Conservation (phyloP, 2,329 filamentous ascomycete species). For the Pseudogymnoascus sp. region DNA sequence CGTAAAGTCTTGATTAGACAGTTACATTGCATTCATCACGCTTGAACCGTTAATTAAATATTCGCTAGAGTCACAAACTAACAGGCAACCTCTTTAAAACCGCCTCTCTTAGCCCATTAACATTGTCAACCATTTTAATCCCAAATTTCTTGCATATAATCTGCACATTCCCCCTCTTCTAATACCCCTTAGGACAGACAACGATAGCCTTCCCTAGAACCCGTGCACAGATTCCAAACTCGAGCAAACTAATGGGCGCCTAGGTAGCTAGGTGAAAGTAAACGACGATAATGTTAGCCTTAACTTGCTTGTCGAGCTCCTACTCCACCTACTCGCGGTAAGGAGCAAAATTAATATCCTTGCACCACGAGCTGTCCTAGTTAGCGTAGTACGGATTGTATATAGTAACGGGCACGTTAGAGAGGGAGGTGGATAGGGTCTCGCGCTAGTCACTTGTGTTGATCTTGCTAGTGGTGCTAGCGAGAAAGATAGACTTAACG, state of each 20-base stretch:
- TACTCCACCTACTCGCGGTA: slow-evolving; percentile 51
- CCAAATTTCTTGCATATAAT: slow-evolving; percentile 44
- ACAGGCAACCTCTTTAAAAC: slow-evolving; percentile 28
- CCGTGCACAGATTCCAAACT: slow-evolving; percentile 47
- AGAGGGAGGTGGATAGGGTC: slow-evolving; percentile 34
- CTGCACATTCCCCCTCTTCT: slow-evolving; percentile 53
- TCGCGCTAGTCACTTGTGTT: slow-evolving; percentile 42
- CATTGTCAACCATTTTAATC: slow-evolving; percentile 36
- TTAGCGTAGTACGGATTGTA: slow-evolving; percentile 48
- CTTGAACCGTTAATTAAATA: neutral
- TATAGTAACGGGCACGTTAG: slow-evolving; percentile 42
- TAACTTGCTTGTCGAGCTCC: slow-evolving; percentile 51
- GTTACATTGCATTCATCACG: neutral
- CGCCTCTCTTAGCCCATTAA: slow-evolving; percentile 33
- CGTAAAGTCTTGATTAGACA: neutral
- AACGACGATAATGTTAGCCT: slow-evolving; percentile 46
- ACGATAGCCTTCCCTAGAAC: slow-evolving; percentile 39
- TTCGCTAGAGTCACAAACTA: neutral
- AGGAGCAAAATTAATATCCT: slow-evolving; percentile 37
- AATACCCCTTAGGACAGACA: slow-evolving; percentile 43
- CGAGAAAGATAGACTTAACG: slow-evolving; percentile 43
- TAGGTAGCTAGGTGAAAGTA: slow-evolving; percentile 46
- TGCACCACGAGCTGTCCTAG: slow-evolving; percentile 48
- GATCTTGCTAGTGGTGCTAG: slow-evolving; percentile 44
- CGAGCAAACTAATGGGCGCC: slow-evolving; percentile 51